Evolutionary conservation across 768 basidiomycete genomes (phyloP).

Genomic region (Saitozyma podzolica): DNA sequence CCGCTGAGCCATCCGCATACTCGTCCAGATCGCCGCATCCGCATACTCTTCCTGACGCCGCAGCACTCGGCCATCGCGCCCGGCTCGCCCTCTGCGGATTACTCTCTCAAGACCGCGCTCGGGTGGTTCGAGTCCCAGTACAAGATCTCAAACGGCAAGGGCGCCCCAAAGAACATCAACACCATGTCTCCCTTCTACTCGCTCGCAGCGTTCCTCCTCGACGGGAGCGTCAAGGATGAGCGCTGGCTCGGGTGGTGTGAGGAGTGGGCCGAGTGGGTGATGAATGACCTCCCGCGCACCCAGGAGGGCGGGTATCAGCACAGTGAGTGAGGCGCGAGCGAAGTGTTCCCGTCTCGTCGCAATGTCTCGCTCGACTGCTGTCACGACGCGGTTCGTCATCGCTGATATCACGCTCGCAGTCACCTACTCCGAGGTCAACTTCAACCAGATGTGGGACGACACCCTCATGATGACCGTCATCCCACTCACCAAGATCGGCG

Average conservation of each 20-base stretch:
- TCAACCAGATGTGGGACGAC: conserved; percentile 61
- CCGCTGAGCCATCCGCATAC: neutral
- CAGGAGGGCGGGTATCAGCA: conserved; percentile 41
- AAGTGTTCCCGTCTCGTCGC: neutral
- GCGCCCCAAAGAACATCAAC: conserved; percentile 64
- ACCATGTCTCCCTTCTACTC: conserved; percentile 60
- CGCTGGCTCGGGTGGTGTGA: conserved; percentile 48
- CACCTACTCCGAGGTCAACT: conserved; percentile 40
- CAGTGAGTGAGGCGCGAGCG: conserved; percentile 31
- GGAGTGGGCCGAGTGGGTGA: conserved; percentile 55
- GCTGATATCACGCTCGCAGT: conserved; percentile 20
- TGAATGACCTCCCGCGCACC: conserved; percentile 55
- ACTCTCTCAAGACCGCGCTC: conserved; percentile 55
- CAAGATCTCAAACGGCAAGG: conserved; percentile 51
- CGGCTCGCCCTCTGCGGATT: conserved; percentile 20
- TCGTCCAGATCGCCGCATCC: conserved; percentile 12
- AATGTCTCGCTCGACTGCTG: neutral
- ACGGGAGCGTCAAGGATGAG: conserved; percentile 30
- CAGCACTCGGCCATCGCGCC: conserved; percentile 48
- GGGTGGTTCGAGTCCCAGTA: conserved; percentile 61
- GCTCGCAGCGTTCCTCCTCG: conserved; percentile 32
- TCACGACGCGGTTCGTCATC: too few species aligned
- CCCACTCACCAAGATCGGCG: conserved; percentile 61
- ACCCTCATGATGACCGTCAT: conserved; percentile 62
- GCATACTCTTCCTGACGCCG: conserved; percentile 54